Evolutionary conservation across 345 rosid species (phyloP).

Genomic region (Murraya paniculata): DNA sequence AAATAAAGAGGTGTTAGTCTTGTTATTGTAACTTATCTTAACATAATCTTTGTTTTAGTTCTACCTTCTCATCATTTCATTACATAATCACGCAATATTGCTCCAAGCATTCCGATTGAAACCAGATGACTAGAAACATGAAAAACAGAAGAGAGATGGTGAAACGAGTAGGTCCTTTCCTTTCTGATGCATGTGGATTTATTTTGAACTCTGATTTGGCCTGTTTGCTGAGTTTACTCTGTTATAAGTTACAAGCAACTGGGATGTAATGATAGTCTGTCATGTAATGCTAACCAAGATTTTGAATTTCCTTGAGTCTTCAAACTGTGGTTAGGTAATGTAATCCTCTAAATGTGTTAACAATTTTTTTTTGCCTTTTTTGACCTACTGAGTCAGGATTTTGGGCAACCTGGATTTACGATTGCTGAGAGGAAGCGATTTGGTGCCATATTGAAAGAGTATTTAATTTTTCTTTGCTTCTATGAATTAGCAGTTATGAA

Average conservation of each 20-base stretch:
- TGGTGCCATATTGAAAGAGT: conserved; percentile 74
- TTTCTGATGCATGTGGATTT: background rate
- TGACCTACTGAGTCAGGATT: conserved; percentile 50
- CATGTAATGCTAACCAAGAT: background rate
- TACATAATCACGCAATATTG: background rate
- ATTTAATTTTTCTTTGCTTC: conserved; percentile 15
- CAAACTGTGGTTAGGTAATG: background rate
- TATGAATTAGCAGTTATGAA: background rate
- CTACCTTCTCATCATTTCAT: background rate
- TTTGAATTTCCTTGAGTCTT: background rate
- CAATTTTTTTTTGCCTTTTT: conserved; percentile 4
- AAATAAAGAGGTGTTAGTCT: conserved; percentile 60
- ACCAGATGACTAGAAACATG: background rate
- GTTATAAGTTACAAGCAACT: background rate
- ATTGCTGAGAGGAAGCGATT: conserved; percentile 89
- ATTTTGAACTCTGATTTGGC: background rate
- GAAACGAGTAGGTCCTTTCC: background rate
- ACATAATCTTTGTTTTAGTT: background rate
- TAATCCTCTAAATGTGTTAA: background rate
- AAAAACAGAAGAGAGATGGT: conserved; percentile 3
- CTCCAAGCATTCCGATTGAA: conserved; percentile 8
- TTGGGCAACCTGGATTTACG: conserved; percentile 97
- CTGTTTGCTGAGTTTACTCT: background rate
- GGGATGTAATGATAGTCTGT: background rate
- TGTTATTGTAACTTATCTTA: background rate